A percentile compares a stretch with the other conserved stretches of the same genome.
Conservation (phyloP, 1,284 basidiomycete genomes). For the Apiotrichum mycotoxinovorans region DNA sequence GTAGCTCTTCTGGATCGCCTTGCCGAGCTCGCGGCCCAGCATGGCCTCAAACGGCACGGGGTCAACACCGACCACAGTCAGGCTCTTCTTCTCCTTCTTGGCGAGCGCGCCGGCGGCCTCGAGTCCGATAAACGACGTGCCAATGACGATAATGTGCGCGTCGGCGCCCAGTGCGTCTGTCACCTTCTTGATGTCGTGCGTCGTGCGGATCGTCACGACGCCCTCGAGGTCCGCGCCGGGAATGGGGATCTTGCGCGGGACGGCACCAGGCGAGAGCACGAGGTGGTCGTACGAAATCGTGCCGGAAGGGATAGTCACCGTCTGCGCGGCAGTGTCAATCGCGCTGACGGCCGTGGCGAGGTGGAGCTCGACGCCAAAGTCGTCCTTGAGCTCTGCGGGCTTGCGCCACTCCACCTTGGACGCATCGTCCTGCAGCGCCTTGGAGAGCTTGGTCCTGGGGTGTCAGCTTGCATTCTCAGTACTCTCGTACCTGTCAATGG, state of each 20-base stretch:
- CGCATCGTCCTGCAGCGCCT: constrained; percentile 73
- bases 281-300: constrained; percentile 66
- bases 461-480: background rate
- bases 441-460: constrained; percentile 83
- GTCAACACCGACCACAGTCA: constrained; percentile 78
- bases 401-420: constrained; percentile 72
- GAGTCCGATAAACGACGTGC: constrained; percentile 91
- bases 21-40: constrained; percentile 76
- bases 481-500: constrained; percentile 62
- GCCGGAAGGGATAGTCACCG: constrained; percentile 60
- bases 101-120: constrained; percentile 75
- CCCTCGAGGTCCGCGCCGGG: constrained; percentile 72
- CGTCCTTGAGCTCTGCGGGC: constrained; percentile 70
- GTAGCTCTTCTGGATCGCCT: constrained; percentile 74
- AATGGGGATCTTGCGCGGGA: constrained; percentile 64
- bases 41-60: constrained; percentile 75
- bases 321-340: constrained; percentile 62
- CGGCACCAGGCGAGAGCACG: constrained; percentile 67
- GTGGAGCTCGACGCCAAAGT: constrained; percentile 72
- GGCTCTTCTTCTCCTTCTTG: constrained; percentile 64
- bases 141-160: constrained; percentile 77
- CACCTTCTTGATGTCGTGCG: constrained; percentile 72
- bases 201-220: constrained; percentile 69
- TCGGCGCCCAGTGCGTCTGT: constrained; percentile 60
- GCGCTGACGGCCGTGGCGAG: constrained; percentile 61